Evolutionary conservation across 306 rosid species (phyloP), one percentile per base, ranked within the genome.

Genomic region (Medicago arabica): DNA sequence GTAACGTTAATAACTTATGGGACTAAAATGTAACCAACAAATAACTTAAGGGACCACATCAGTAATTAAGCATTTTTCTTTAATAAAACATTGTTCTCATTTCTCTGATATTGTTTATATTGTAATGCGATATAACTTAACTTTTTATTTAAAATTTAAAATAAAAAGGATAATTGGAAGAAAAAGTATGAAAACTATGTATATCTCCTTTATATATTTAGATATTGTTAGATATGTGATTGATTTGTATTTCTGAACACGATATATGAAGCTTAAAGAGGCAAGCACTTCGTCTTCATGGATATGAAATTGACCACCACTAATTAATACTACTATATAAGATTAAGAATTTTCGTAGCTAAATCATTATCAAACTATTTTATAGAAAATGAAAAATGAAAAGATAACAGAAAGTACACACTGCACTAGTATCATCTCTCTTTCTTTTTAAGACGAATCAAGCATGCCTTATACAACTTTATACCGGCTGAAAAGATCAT

Each of bases 311-410:
- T 54, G 61, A 18, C 28, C 61, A 54, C 61, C 61, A 54, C 61
- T 17, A 53, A n/a, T 15, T 12, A 15, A 50, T 50, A 49, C 4
- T 47, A 47, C 7, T 15, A 15, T 8, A 53, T 8, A 53, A 53
- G 59, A 53, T 53, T 17, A 53, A 17, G 28, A 12, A 3, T 8
- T 8, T 3, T 10, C 11, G 18, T 17, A 18, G 72, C 74, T 57
- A 75, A 85, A 82, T 82, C 73, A 75, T 75, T 51, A 80, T 72
- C 72, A 76, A 81, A 77, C 70, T 77, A 58, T 58, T 55, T 55
- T 55, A 41, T 9, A 10, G 9, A 67, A 23, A 6, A 36, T n/a
- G 4, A 8, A 34, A 1, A 34, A 19, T 4, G 3, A 63, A 38
- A 72, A 67, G 1, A n/a, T n/a, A n/a, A n/a, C n/a, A n/a, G 75